Conservation (phyloP, 2,329 filamentous ascomycete genomes). For the Leptodontidium sp. region DNA sequence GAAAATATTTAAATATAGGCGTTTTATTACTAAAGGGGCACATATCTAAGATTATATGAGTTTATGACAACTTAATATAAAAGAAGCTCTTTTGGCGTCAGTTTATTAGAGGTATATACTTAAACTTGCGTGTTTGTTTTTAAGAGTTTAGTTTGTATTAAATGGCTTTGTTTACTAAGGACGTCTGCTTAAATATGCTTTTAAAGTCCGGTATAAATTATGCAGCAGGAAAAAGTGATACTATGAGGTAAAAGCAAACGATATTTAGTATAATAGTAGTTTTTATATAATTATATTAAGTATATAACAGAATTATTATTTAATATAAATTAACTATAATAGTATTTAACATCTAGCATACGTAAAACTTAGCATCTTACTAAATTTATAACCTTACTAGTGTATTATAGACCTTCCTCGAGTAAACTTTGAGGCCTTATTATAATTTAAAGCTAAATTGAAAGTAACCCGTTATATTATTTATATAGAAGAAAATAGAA, state of each 20-base stretch:
- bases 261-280: background rate
- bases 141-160: background rate
- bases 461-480: background rate
- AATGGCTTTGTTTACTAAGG: background rate
- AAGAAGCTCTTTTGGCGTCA: slow-evolving; percentile 7
- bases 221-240: background rate
- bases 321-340: too few species aligned
- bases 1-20: background rate
- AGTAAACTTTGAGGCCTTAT: slow-evolving; percentile 10
- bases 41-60: background rate
- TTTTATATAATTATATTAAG: background rate
- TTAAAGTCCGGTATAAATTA: background rate
- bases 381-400: background rate
- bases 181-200: background rate
- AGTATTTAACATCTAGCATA: background rate
- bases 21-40: background rate
- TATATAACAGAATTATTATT: background rate
- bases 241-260: background rate
- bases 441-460: slow-evolving; percentile 1
- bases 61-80: slow-evolving; percentile 5
- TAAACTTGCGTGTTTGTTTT: background rate
- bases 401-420: background rate
- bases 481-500: background rate
- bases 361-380: background rate
- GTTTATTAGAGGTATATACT: background rate